Percentiles rank a stretch among this genome's conserved stretches.
Evolutionary conservation across 2,329 filamentous ascomycete species (phyloP).

Genomic region (Colletotrichum echinochloae): DNA sequence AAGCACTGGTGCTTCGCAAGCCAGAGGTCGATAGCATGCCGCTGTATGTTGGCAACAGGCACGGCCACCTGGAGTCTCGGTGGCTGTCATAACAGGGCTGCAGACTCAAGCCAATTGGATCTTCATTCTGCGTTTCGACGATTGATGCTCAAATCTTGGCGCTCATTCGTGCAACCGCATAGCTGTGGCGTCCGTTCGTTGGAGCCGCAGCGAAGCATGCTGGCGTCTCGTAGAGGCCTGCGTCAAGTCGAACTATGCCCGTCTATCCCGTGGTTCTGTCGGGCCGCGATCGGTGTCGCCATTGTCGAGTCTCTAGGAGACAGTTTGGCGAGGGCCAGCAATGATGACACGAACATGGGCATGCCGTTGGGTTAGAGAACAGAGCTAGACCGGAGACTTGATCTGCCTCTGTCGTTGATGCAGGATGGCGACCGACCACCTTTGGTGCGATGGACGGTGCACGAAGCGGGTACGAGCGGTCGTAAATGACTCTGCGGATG

Average conservation of each 20-base stretch:
- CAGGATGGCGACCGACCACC: background rate
- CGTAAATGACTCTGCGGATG: background rate
- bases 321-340: background rate
- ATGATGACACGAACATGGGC: background rate
- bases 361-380: background rate
- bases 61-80: background rate
- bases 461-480: background rate
- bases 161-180: background rate
- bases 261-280: background rate
- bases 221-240: background rate
- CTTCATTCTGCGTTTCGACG: background rate
- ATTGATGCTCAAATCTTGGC: too few relatives aligned
- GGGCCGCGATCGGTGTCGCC: too few relatives aligned
- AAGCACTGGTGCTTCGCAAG: conserved; percentile 4
- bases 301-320: background rate
- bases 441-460: background rate
- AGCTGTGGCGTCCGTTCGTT: background rate
- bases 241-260: too few relatives aligned
- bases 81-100: background rate
- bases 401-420: too few relatives aligned
- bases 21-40: background rate
- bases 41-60: background rate
- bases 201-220: background rate
- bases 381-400: too few relatives aligned
- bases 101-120: background rate